Percentiles rank a stretch among this genome's conserved stretches.
Conservation (phyloP, 768 basidiomycete genomes). For the Panellus pusillus region DNA sequence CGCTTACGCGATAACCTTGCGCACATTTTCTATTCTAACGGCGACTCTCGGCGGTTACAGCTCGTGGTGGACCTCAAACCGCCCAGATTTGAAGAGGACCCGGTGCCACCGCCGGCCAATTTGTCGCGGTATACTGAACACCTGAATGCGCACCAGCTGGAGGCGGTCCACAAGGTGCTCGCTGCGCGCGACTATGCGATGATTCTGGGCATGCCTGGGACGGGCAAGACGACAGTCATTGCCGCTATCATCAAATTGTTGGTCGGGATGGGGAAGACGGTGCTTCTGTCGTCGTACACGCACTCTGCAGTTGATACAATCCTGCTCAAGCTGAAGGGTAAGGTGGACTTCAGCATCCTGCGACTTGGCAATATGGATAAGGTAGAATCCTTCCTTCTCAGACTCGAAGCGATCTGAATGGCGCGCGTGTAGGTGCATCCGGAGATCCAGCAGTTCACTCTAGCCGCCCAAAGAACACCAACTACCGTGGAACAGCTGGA, state of each 20-base stretch:
- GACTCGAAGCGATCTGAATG: not conserved
- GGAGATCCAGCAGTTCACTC: constrained; percentile 69
- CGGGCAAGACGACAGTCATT: constrained; percentile 95
- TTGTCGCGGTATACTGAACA: constrained; percentile 32
- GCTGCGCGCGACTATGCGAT: constrained; percentile 87
- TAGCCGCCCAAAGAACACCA: constrained; percentile 54
- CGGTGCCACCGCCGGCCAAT: constrained; percentile 19
- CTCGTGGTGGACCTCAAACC: constrained; percentile 79
- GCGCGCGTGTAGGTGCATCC: constrained; percentile 68
- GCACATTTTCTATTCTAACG: constrained; percentile 79
- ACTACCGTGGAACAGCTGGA: constrained; percentile 82
- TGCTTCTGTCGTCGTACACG: constrained; percentile 90
- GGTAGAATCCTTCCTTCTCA: constrained; percentile 41
- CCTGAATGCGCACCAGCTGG: constrained; percentile 72
- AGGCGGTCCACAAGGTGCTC: constrained; percentile 73
- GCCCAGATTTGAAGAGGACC: constrained; percentile 57
- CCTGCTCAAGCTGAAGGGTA: constrained; percentile 71
- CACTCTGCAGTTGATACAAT: constrained; percentile 99
- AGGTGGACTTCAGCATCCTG: constrained; percentile 69
- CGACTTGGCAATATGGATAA: constrained; percentile 91
- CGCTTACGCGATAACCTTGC: constrained; percentile 90
- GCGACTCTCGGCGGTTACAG: constrained; percentile 63
- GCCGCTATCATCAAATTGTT: constrained; percentile 82
- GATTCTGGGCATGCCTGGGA: constrained; percentile 97
- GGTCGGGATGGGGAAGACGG: constrained; percentile 79